phyloP scores from a whole-genome alignment of 345 rosid species.

The sweet orange (Citrus sinensis) region DNA sequence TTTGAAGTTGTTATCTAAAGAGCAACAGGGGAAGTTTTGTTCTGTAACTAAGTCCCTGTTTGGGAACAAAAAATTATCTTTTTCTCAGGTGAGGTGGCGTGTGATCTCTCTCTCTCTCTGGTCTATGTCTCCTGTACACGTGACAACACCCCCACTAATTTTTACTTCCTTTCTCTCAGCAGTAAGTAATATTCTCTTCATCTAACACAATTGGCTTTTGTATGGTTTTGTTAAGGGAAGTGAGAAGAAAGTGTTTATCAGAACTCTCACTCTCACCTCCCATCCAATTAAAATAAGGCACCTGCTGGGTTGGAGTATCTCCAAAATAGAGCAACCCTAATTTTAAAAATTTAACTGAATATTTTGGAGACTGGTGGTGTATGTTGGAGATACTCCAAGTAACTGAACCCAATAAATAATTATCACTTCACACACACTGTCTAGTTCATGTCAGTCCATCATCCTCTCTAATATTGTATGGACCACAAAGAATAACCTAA shows the following conservation, averaged over 20 bases:
- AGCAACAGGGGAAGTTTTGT: too few species aligned
- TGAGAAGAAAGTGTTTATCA: conserved; percentile 19
- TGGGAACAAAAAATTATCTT: too few species aligned
- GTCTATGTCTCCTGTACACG: not conserved
- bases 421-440: conserved; percentile 3
- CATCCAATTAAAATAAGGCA: not conserved
- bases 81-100: not conserved
- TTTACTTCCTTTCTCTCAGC: not conserved
- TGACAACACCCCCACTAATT: not conserved
- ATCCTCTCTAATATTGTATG: not conserved
- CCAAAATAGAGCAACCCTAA: too few species aligned
- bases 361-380: too few species aligned
- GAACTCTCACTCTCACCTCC: not conserved
- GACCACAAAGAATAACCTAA: too few species aligned
- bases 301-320: too few species aligned
- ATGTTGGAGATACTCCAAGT: too few species aligned
- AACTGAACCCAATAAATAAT: not conserved
- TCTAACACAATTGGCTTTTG: conserved; percentile 22
- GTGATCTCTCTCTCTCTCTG: not conserved
- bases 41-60: too few species aligned
- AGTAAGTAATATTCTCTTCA: conserved; percentile 21
- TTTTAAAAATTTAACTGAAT: too few species aligned
- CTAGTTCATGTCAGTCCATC: conserved; percentile 36
- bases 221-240: conserved; percentile 29
- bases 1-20: too few species aligned